A percentile compares a stretch with the other conserved stretches of the same genome.
Evolutionary conservation across 2,329 filamentous ascomycete species (phyloP).

Genomic region (Trichoderma pleuroti): DNA sequence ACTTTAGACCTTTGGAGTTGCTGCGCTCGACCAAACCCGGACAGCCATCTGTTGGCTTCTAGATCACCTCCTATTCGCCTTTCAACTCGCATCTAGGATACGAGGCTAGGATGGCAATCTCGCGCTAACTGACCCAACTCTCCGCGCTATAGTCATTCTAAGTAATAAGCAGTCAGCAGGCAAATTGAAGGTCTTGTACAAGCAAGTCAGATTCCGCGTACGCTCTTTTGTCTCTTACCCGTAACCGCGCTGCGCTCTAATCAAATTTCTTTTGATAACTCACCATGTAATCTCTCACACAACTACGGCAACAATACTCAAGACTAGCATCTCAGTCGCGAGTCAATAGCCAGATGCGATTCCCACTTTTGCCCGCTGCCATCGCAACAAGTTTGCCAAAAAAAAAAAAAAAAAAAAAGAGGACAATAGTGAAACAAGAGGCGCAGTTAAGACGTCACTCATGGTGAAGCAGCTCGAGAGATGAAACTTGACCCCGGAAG

Average conservation of each 20-base stretch:
- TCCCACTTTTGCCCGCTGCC: conserved; percentile 3
- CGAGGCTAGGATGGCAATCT: no score
- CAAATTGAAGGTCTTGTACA: neutral
- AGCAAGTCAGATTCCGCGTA: neutral
- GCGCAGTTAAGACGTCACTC: neutral
- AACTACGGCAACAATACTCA: neutral
- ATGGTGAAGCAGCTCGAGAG: neutral
- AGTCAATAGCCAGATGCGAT: neutral
- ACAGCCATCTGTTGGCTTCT: no score
- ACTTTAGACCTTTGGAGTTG: no score
- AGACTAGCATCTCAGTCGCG: neutral
- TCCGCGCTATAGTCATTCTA: neutral
- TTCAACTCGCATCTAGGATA: no score
- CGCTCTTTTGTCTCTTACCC: neutral
- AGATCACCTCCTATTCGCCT: no score
- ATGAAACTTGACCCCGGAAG: neutral
- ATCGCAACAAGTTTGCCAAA: neutral
- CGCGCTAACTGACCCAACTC: neutral
- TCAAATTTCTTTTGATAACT: neutral
- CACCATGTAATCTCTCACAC: neutral
- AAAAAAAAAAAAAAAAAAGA: no score
- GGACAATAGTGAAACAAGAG: neutral
- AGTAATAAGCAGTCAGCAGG: neutral
- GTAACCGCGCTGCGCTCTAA: neutral
- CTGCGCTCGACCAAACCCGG: no score